Evolutionary conservation across 2,329 filamentous ascomycete genomes (phyloP).

Genomic region (Trichoderma oligosporum): DNA sequence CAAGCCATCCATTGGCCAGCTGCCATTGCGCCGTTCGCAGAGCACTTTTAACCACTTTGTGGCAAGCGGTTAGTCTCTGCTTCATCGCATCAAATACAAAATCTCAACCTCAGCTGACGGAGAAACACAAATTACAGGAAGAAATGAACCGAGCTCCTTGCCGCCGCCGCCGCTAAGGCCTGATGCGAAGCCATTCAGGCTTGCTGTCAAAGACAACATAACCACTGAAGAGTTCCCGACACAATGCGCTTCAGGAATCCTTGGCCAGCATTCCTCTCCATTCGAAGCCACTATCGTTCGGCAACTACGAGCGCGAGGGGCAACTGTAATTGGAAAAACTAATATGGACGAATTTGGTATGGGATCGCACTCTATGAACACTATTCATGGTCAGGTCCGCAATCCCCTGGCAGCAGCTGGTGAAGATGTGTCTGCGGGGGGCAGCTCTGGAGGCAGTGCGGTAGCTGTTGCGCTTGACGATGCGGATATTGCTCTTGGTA

Average conservation of each 20-base stretch:
- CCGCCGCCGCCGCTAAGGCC: conserved; percentile 22
- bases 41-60: conserved; percentile 39
- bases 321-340: conserved; percentile 69
- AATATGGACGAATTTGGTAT: conserved; percentile 97
- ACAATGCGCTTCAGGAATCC: conserved; percentile 76
- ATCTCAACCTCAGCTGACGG: not conserved
- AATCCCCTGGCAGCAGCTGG: conserved; percentile 42
- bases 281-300: conserved; percentile 78
- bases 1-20: conserved; percentile 9
- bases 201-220: conserved; percentile 77
- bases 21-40: conserved; percentile 28
- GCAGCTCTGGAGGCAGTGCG: conserved; percentile 91
- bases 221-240: conserved; percentile 63
- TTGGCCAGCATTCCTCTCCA: conserved; percentile 68
- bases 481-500: conserved; percentile 69
- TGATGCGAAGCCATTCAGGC: conserved; percentile 35
- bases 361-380: conserved; percentile 78
- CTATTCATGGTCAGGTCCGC: conserved; percentile 62
- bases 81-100: not conserved
- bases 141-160: conserved; percentile 10
- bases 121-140: conserved; percentile 16
- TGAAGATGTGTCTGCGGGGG: conserved; percentile 63
- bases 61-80: conserved; percentile 26
- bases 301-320: conserved; percentile 61
- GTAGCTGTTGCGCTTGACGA: conserved; percentile 67